Evolutionary conservation across 2,329 filamentous ascomycete species (phyloP), one percentile per base, ranked within the genome.

Genomic region (Grosmannia penicillata): DNA sequence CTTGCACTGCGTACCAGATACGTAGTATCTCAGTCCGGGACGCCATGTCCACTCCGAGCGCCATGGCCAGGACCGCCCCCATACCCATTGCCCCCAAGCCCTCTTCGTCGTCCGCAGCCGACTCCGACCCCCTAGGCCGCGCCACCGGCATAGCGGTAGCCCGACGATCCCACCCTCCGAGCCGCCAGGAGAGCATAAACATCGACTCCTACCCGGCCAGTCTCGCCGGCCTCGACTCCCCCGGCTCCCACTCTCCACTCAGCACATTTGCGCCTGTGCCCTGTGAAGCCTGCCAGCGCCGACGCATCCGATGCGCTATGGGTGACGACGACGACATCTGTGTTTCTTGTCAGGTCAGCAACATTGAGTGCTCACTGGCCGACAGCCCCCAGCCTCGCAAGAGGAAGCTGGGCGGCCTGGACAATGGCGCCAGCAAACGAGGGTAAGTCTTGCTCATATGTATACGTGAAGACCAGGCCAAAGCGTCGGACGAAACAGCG

Each of bases 351-450:
- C 78, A 83, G 54, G 76, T 78, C 55, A 78, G 79, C 58, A 79
- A 78, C 51, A 73, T 82, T 53, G 78, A 84, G 48, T 91, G 83
- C 59, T 87, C 83, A 31, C 76, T 87, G 54, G 68, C 78, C 36
- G 75, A 79, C 47, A 84, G 80, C 56, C 82, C 82, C 19, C 75
- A 78, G 52, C 77, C 80, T 41, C 73, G 83, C 49, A 91, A 91
- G 65, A 72, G 84, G 54, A 89, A 87, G 63, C 61, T 83, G 45
- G 74, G 78, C 58, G 69, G 73, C 51, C 71, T 77, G 49, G 71
- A 75, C 46, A 73, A 78, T 45, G 68, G 63, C 46, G 61, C 63
- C 47, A 70, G 69, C 52, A 82, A 82, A 60, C 72, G 78, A 68
- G 80, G 78, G 80, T 83, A 43, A 39, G 44, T 37, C 15, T 9